phyloP scores from a whole-genome alignment of 768 basidiomycete species.

The Mycena galopus region DNA sequence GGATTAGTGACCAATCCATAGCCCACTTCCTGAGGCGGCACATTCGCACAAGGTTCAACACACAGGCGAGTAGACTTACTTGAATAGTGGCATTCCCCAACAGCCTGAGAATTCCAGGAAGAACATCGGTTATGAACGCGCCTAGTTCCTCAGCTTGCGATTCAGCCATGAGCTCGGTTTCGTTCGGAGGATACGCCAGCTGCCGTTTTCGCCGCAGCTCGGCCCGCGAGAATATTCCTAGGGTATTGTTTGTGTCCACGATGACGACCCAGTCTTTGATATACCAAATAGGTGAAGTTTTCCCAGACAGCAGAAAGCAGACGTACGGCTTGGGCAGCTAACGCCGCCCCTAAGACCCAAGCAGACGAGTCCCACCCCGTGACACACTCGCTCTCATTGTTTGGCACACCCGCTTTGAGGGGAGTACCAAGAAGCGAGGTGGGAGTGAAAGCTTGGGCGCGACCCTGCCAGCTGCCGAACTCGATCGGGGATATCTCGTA shows the following conservation, averaged over 20 bases:
- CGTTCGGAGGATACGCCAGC: slow-evolving; percentile 17
- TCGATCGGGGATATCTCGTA: slow-evolving; percentile 8
- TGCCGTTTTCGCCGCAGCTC: slow-evolving; percentile 7
- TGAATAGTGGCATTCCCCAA: slow-evolving; percentile 22
- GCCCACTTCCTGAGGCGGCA: slow-evolving; percentile 11
- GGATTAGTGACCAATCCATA: slow-evolving; percentile 24
- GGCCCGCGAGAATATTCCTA: slow-evolving; percentile 13
- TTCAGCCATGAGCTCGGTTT: slow-evolving; percentile 9
- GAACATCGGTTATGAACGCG: not conserved
- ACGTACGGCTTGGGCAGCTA: slow-evolving; percentile 8
- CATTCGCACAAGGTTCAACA: not conserved
- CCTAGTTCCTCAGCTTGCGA: not conserved
- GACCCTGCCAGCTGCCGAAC: slow-evolving; percentile 22
- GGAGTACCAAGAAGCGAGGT: slow-evolving; percentile 19
- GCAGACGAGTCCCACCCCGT: slow-evolving; percentile 12
- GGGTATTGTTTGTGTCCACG: slow-evolving; percentile 19
- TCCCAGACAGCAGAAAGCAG: not conserved
- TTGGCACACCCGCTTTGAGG: slow-evolving; percentile 15
- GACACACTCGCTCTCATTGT: slow-evolving; percentile 14
- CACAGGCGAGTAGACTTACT: slow-evolving; percentile 1
- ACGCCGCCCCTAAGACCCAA: slow-evolving; percentile 8
- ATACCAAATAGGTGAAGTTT: not conserved
- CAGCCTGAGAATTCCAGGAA: slow-evolving; percentile 11
- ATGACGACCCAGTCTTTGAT: slow-evolving; percentile 23
- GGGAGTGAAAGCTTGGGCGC: slow-evolving; percentile 19